These are phyloP conservation scores for Talaromyces adpressus DNA, from an alignment of 495 filamentous ascomycete genomes.

Conservation along the genomic window DNA sequence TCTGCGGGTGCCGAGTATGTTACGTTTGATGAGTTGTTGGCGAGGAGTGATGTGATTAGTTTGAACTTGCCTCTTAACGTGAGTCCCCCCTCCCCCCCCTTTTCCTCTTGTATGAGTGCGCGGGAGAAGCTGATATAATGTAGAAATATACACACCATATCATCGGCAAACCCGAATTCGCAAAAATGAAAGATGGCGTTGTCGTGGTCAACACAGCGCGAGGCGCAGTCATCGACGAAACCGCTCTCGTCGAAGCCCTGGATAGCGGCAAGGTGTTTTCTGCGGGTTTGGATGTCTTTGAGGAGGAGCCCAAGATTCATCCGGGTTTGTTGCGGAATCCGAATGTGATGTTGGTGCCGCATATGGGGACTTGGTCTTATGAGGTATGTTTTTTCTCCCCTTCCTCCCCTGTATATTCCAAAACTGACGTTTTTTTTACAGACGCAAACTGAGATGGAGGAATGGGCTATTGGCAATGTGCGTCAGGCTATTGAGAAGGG, in stretches of 20 bases:
- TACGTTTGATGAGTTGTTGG: slow-evolving; percentile 59
- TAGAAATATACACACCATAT: slow-evolving; percentile 61
- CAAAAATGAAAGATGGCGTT: slow-evolving; percentile 62
- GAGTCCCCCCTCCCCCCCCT: slow-evolving; percentile 16
- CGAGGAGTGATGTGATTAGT: slow-evolving; percentile 63
- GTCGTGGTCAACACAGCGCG: slow-evolving; percentile 68
- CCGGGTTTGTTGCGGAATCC: slow-evolving; percentile 52
- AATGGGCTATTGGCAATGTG: slow-evolving; percentile 57
- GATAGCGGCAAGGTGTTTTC: slow-evolving; percentile 53
- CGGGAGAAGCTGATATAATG: neutral
- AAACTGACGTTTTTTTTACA: slow-evolving; percentile 11
- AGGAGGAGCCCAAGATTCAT: slow-evolving; percentile 61
- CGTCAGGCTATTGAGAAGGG: slow-evolving; percentile 46
- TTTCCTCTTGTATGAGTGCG: neutral
- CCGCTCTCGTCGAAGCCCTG: slow-evolving; percentile 57
- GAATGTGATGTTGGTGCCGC: slow-evolving; percentile 56
- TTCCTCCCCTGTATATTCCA: neutral
- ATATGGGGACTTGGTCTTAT: slow-evolving; percentile 62
- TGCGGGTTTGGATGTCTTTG: slow-evolving; percentile 63
- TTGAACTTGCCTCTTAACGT: slow-evolving; percentile 73
- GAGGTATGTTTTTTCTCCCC: slow-evolving; percentile 35
- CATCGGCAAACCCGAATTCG: slow-evolving; percentile 55
- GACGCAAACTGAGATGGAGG: slow-evolving; percentile 60
- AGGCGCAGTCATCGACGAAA: slow-evolving; percentile 65
- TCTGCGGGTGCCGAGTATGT: slow-evolving; percentile 59